Base-by-base conservation (phyloP, 768 basidiomycete species). In the Trametes sanguinea region DNA sequence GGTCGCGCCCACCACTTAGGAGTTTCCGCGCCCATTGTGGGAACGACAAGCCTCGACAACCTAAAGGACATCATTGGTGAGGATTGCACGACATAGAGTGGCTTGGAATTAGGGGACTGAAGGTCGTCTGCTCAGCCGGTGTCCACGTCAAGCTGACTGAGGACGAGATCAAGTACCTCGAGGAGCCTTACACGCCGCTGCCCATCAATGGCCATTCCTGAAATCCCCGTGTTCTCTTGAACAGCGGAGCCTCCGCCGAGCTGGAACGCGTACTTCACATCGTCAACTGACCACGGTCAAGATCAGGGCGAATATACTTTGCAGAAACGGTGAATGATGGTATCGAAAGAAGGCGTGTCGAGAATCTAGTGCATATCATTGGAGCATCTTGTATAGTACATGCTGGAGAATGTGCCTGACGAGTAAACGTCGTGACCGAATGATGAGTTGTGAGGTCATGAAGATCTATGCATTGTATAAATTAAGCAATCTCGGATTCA, bases 91-190 rank as follows among this genome's bases (percentile, higher is more conserved):
- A n/a, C 29, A 27, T 10, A 5, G 5, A 13, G 27, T 27, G 4
- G 5, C 17, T 3, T 22, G 2, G 29, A 4, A 5, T 29, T n/a
- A 5, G 27, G n/a, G 5, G 16, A 6, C 29, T 22, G 9, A 37
- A 8, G 13, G 45, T 4, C 9, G 40, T n/a, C n/a, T 22, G 32
- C 35, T 37, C 22, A 60, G 59, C 40, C 3, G 46, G 55, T 3
- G 30, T 54, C 11, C 13, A 54, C 35, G 53, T 58, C 6, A 47
- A 43, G 46, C 42, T 58, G 8, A 54, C 62, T n/a, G 57, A 77
- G 1, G 85, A 87, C 17, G 87, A 89, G 66, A 72, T 84, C 45
- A 78, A 81, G 71, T 77, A 78, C 55, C 78, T 89, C 33, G 80
- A 82, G 61, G 80, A 83, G 63, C 79, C 82, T 0, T 88, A 89